A percentile compares a stretch with the other conserved stretches of the same genome.
Conservation (phyloP, 2,329 filamentous ascomycete genomes). For the Albifimbria verrucaria region DNA sequence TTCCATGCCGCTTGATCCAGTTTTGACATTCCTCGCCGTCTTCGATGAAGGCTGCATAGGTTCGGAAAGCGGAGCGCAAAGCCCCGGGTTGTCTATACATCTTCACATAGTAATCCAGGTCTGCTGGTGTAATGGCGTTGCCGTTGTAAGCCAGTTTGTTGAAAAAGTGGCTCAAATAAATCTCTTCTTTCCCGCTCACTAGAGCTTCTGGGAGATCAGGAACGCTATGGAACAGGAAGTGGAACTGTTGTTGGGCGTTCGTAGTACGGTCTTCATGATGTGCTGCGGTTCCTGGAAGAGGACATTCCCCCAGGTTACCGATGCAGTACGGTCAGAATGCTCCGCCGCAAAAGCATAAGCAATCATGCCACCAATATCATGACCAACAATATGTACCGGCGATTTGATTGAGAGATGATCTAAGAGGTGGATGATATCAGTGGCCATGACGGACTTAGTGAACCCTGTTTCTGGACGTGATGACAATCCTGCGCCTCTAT, state of each 20-base stretch:
- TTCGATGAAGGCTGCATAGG: conserved; percentile 28
- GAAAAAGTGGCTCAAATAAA: conserved; percentile 42
- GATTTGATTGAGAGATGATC: conserved; percentile 28
- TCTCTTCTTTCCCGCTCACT: conserved; percentile 32
- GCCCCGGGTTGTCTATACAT: conserved; percentile 30
- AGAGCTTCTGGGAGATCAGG: conserved; percentile 15
- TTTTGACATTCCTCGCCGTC: conserved; percentile 26
- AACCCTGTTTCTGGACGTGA: conserved; percentile 32
- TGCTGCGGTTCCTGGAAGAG: conserved; percentile 30
- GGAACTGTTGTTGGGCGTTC: conserved; percentile 1
- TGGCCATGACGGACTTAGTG: conserved; percentile 36
- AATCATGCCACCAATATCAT: conserved; percentile 47
- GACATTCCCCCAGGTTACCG: conserved; percentile 40
- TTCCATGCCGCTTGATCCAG: conserved; percentile 25
- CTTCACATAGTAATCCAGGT: conserved; percentile 35
- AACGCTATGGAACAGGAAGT: conserved; percentile 1
- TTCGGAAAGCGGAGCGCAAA: conserved; percentile 27
- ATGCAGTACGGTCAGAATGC: conserved; percentile 28
- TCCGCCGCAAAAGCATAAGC: conserved; percentile 31
- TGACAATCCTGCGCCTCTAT: conserved; percentile 34
- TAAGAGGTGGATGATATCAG: conserved; percentile 31
- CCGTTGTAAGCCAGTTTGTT: conserved; percentile 32
- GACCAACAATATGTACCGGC: conserved; percentile 39
- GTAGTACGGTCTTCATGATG: conserved; percentile 20
- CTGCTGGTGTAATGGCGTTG: conserved; percentile 28